A percentile compares a stretch with the other conserved stretches of the same genome.
These are phyloP conservation scores for Lojkania enalia DNA, from an alignment of 2,329 filamentous ascomycete species.

Conservation along the genomic window DNA sequence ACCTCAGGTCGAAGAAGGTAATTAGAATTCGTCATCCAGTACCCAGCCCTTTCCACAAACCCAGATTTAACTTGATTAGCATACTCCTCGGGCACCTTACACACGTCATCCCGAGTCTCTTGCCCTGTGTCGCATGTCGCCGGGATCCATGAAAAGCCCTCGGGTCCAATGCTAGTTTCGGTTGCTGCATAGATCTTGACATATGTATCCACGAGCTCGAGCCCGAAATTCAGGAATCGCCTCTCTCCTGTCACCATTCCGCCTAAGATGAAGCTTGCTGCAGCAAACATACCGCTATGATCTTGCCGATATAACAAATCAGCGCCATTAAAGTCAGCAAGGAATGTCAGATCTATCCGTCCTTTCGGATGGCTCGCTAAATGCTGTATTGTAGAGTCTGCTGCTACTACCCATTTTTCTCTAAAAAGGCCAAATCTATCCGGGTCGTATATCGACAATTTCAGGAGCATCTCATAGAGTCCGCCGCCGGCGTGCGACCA, in stretches of 20 bases:
- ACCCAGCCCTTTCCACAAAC: constrained; percentile 5
- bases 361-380: constrained; percentile 28
- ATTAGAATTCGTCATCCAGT: constrained; percentile 13
- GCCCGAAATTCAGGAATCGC: constrained; percentile 30
- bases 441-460: constrained; percentile 33
- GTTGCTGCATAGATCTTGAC: constrained; percentile 10
- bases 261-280: constrained; percentile 36
- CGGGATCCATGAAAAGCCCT: constrained; percentile 25
- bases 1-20: constrained; percentile 25
- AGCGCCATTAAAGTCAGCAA: constrained; percentile 25
- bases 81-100: constrained; percentile 4
- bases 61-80: not conserved
- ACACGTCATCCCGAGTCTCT: constrained; percentile 3
- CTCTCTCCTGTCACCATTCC: constrained; percentile 30
- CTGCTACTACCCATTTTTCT: constrained; percentile 27
- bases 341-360: constrained; percentile 28
- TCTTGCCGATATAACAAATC: constrained; percentile 12
- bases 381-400: constrained; percentile 30
- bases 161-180: constrained; percentile 26
- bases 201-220: constrained; percentile 22
- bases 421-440: constrained; percentile 20
- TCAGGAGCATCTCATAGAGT: constrained; percentile 36
- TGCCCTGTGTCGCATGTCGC: constrained; percentile 9
- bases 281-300: constrained; percentile 34
- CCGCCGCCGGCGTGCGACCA: constrained; percentile 21